phyloP scores from a whole-genome alignment of 1,284 basidiomycete species.

The Moniliophthora roreri region DNA sequence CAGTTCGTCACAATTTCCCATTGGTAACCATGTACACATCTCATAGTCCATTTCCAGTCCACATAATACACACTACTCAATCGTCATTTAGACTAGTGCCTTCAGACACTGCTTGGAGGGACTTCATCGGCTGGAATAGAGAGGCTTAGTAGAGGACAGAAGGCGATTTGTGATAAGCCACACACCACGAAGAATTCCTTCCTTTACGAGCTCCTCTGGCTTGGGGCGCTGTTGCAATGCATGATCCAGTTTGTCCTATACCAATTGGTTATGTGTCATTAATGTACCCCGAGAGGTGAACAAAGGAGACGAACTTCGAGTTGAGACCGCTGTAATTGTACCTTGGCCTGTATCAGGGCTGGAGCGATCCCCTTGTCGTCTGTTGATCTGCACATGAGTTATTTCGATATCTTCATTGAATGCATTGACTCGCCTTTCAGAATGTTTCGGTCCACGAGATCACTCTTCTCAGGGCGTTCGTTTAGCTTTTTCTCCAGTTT shows the following conservation, averaged over 20 bases:
- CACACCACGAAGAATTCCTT: conserved; percentile 64
- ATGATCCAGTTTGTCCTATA: conserved; percentile 68
- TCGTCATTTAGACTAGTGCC: background rate
- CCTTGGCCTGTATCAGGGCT: conserved; percentile 63
- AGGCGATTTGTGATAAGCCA: background rate
- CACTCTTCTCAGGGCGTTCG: conserved; percentile 57
- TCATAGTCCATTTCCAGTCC: conserved; percentile 1
- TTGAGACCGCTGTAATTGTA: conserved; percentile 65
- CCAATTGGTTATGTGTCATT: background rate
- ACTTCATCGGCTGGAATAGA: conserved; percentile 17
- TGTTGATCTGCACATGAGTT: conserved; percentile 21
- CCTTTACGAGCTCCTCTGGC: conserved; percentile 68
- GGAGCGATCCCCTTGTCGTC: conserved; percentile 72
- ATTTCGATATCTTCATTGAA: background rate
- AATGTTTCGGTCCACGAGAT: conserved; percentile 74
- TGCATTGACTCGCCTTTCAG: conserved; percentile 56
- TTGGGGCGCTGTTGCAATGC: conserved; percentile 65
- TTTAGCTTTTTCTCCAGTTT: conserved; percentile 61
- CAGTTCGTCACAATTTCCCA: background rate
- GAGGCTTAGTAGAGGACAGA: conserved; percentile 1
- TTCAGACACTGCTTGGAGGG: conserved; percentile 10
- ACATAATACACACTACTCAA: background rate
- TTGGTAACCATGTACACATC: background rate
- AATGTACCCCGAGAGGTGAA: background rate
- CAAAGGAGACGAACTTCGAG: conserved; percentile 50